Percentiles rank a stretch among this genome's conserved stretches.
Conservation (phyloP, 108 stramenopile species). For the Fistulifera solaris region DNA sequence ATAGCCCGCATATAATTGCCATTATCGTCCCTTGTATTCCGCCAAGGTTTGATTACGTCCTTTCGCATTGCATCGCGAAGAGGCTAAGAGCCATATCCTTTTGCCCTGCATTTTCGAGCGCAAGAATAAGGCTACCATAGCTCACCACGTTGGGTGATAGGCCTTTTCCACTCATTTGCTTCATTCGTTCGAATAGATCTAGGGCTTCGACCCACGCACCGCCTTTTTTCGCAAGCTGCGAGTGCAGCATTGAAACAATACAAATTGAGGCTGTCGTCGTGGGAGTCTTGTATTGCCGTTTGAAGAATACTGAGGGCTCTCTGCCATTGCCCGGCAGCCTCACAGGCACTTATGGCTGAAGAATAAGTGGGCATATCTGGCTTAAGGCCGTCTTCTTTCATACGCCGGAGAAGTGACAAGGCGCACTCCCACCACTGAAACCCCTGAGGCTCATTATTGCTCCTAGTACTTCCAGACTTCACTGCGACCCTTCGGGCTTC, state of each 20-base stretch:
- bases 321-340: slow-evolving; percentile 76
- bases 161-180: slow-evolving; percentile 11
- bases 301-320: slow-evolving; percentile 60
- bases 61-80: slow-evolving; percentile 38
- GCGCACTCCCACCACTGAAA: slow-evolving; percentile 69
- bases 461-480: neutral
- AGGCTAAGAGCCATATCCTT: slow-evolving; percentile 49
- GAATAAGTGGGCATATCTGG: slow-evolving; percentile 55
- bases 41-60: slow-evolving; percentile 38
- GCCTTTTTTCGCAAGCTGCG: slow-evolving; percentile 65
- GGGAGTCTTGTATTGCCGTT: slow-evolving; percentile 25
- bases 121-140: slow-evolving; percentile 49
- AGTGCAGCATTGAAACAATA: slow-evolving; percentile 74
- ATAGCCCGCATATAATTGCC: slow-evolving; percentile 17
- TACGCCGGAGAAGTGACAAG: slow-evolving; percentile 51
- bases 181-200: slow-evolving; percentile 54
- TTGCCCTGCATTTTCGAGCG: slow-evolving; percentile 56
- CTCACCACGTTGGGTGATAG: slow-evolving; percentile 56
- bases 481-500: slow-evolving; percentile 9
- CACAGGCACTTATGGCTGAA: slow-evolving; percentile 56
- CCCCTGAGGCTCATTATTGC: slow-evolving; percentile 1
- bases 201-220: slow-evolving; percentile 74
- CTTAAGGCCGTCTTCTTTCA: slow-evolving; percentile 53
- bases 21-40: slow-evolving; percentile 6
- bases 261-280: slow-evolving; percentile 28